A percentile compares a stretch with the other conserved stretches of the same genome.
These are phyloP conservation scores for Boletus sp. DNA, from an alignment of 1,284 basidiomycete species.

Conservation along the genomic window DNA sequence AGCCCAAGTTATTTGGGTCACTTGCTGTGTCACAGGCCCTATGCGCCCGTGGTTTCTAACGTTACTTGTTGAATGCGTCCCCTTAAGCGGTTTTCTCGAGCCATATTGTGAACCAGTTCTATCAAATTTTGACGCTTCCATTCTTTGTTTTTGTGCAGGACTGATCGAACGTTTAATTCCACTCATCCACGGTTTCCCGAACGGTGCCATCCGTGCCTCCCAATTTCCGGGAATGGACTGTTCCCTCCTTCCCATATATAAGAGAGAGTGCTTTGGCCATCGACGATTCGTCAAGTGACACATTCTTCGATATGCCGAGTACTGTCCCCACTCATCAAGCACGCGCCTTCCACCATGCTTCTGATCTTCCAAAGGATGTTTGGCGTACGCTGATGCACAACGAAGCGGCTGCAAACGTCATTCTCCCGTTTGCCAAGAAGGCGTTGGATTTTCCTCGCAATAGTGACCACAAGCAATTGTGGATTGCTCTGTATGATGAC, in stretches of 20 bases:
- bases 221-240: neutral
- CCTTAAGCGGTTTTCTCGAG: neutral
- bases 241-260: constrained; percentile 14
- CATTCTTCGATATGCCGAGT: constrained; percentile 16
- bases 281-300: neutral
- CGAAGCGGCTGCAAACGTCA: constrained; percentile 54
- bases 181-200: neutral
- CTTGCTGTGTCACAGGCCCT: constrained; percentile 22
- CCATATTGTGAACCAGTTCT: neutral
- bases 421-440: constrained; percentile 52
- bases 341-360: constrained; percentile 16
- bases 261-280: neutral
- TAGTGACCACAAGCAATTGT: constrained; percentile 45
- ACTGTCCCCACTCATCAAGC: constrained; percentile 1
- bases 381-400: constrained; percentile 44
- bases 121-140: neutral
- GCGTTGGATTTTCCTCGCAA: constrained; percentile 12
- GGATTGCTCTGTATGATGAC: constrained; percentile 51
- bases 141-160: constrained; percentile 12
- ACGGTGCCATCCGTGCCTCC: neutral
- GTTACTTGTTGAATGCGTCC: neutral
- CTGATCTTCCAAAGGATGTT: constrained; percentile 39
- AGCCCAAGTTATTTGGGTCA: neutral
- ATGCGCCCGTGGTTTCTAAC: neutral
- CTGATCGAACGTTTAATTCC: constrained; percentile 11